Evolutionary conservation across 2,329 filamentous ascomycete genomes (phyloP), one percentile per base, ranked within the genome.

Genomic region (Pestalotiopsis sp.): DNA sequence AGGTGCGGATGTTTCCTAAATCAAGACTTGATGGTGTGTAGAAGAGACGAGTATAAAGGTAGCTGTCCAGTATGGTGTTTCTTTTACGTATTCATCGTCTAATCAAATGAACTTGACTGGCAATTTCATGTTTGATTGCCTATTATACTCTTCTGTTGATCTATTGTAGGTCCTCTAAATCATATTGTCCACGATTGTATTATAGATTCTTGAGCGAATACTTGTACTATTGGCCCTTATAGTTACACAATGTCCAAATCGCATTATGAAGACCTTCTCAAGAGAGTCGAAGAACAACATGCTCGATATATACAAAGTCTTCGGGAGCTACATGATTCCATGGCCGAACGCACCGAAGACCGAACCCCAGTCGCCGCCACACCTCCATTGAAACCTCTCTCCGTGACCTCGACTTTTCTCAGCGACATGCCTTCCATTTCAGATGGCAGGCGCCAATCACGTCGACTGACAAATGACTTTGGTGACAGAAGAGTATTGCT

Each of bases 251-350:
- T 66, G 56, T 61, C 57, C 3, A 57, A 35, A 40, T 5, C 39
- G 22, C 5, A 62, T 3, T 4, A 66, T 22, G 56, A 66, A 11
- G 56, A 66, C 5, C 65, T 66, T 7, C 20, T 66, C 9, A 48
- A 35, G 22, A 57, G 22, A 38, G 65, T 62, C 40, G 65, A 61
- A 22, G 65, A 66, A 40, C 65, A 66, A 35, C 65, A 66, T 35
- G 39, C 65, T 17, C 58, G 40, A 39, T 66, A 66, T 35, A 38
- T 66, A 7, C 39, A 38, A n/a, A 56, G 40, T 55, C 58, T 62
- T 48, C 56, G 56, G 3, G 65, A 66, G 24, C 24, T 66, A 10
- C 22, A 48, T 48, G 65, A 62, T 7, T 20, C 13, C 22, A 22
- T 57, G 20, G 20, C n/a, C 1, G 38, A 20, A 10, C 35, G 11